phyloP scores from a whole-genome alignment of 78 protist species.

The Anaeramoeba flamelloides region DNA sequence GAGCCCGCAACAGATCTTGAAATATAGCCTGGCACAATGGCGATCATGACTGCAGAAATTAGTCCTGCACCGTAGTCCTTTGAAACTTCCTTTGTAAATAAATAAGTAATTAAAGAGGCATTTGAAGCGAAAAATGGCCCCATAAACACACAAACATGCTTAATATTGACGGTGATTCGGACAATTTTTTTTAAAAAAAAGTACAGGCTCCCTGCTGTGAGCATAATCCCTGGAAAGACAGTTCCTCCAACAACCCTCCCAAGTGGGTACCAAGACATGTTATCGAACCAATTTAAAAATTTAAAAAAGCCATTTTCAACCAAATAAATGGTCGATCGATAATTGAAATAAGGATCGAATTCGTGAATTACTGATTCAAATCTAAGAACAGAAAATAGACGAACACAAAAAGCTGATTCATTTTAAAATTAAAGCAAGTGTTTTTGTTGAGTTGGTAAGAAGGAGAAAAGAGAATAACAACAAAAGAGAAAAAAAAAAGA shows the following conservation, averaged over 20 bases:
- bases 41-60: constrained; percentile 9
- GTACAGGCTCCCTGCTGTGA: not conserved
- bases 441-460: no score
- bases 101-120: constrained; percentile 3
- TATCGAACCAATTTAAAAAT: constrained; percentile 26
- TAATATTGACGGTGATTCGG: constrained; percentile 3
- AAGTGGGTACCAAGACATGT: constrained; percentile 28
- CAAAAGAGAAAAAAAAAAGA: no score
- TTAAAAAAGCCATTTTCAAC: constrained; percentile 2
- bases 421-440: no score
- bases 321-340: constrained; percentile 27
- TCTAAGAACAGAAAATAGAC: constrained; percentile 75
- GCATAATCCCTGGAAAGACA: constrained; percentile 21
- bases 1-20: constrained; percentile 27
- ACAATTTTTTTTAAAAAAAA: not conserved
- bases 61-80: not conserved
- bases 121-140: not conserved
- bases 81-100: not conserved
- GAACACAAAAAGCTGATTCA: constrained; percentile 75
- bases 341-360: constrained; percentile 36
- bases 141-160: constrained; percentile 3
- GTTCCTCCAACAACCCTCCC: constrained; percentile 30
- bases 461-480: no score
- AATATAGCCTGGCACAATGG: constrained; percentile 18
- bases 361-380: constrained; percentile 49